Conservation (phyloP, 2,329 filamentous ascomycete genomes). For the Cytospora leucostoma region DNA sequence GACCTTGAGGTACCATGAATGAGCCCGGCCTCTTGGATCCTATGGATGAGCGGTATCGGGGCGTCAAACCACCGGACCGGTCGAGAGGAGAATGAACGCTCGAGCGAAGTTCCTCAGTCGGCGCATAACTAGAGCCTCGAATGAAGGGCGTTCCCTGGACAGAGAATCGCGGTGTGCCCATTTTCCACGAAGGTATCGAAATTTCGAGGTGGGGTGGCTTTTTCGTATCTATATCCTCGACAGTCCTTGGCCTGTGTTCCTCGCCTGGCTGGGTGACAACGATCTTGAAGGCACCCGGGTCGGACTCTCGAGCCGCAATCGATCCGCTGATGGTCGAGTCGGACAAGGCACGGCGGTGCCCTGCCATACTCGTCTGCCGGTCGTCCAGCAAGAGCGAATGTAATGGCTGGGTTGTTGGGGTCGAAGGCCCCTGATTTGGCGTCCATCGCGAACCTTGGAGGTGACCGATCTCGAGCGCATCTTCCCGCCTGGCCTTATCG, state of each 20-base stretch:
- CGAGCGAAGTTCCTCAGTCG: conserved; percentile 70
- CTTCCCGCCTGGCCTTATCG: conserved; percentile 34
- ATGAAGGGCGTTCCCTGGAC: conserved; percentile 73
- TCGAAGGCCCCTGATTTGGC: conserved; percentile 43
- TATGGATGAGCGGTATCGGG: conserved; percentile 34
- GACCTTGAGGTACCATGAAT: conserved; percentile 39
- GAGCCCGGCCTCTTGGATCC: conserved; percentile 42
- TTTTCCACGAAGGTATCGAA: conserved; percentile 78
- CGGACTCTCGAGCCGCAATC: conserved; percentile 52
- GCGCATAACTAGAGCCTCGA: conserved; percentile 77
- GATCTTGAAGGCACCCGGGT: conserved; percentile 73
- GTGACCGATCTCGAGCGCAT: conserved; percentile 31
- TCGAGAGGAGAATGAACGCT: conserved; percentile 57
- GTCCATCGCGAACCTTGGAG: conserved; percentile 46
- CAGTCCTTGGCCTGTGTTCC: conserved; percentile 61
- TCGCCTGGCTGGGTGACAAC: conserved; percentile 73
- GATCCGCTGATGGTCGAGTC: conserved; percentile 70
- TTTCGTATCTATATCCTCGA: conserved; percentile 54
- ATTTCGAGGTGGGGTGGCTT: conserved; percentile 65
- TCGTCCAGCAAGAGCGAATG: conserved; percentile 39
- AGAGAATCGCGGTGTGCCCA: conserved; percentile 82
- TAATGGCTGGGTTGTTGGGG: conserved; percentile 38
- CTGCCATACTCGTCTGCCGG: conserved; percentile 37
- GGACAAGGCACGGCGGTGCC: conserved; percentile 67
- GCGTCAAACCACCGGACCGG: conserved; percentile 40